Evolutionary conservation across 495 filamentous ascomycete genomes (phyloP), one percentile per base, ranked within the genome.

Genomic region (Cairneyella variabilis): DNA sequence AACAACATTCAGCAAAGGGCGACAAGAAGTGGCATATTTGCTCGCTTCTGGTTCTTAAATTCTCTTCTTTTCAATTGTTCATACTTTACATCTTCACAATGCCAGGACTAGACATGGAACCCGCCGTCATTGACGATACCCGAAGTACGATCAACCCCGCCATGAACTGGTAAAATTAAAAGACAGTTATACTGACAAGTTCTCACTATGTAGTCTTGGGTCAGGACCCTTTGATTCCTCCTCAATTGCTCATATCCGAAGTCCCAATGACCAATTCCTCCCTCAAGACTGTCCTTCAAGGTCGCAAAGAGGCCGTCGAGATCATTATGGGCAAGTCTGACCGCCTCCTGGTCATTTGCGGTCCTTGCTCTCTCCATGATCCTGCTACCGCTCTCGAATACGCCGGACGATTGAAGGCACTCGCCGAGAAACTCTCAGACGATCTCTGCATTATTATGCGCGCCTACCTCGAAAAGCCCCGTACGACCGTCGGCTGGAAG

Each of bases 401-500:
- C 71, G 85, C 86, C 59, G 62, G 72, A 25, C 83, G 84, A 34
- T 76, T 98, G 34, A 90, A 90, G 72, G 73, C 76, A 23, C 71
- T 96, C 20, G 76, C 87, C 23, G 76, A 81, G 23, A 85, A 84
- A 71, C 83, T 96, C 43, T 80, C 82, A 51, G 82, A 84, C 56
- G 92, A 97, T 66, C 77, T 98, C 28, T 84, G 82, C 59, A 85
- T 98, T 65, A 85, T 98, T 66, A 98, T 98, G 93, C 89, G 93
- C 54, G 90, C 93, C 66, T 98, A 98, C 76, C 87, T 98, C 18
- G 93, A 98, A 79, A 98, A 98, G 77, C 93, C 93, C 25, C 85
- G 93, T 36, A 98, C 93, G n/a, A 98, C 93, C 1, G 93, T 98
- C 30, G 93, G 93, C 61, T 98, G 93, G 93, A 98, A 98, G 72